Base-by-base conservation (phyloP, 2,329 filamentous ascomycete genomes). In the Camptophora hylomeconis region DNA sequence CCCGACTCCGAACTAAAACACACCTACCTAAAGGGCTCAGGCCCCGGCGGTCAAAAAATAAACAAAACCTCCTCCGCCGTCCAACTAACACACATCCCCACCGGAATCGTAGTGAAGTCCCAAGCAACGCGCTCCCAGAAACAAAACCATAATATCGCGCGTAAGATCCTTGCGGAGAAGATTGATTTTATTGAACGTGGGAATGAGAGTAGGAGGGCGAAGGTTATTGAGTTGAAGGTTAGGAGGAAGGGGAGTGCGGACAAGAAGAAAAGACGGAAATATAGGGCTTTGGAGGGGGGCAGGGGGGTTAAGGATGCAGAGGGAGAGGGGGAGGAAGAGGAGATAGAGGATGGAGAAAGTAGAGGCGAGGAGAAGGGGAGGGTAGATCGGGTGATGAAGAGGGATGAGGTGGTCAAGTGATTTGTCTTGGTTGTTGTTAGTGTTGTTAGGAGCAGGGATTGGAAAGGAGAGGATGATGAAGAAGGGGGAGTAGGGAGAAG, bases 11-110 rank as follows among this genome's bases (percentile, higher is more conserved):
- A 94, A 29, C 73, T 95, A 42, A 74, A 77, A 32, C 81, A 94
- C 48, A 69, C 67, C 22, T 95, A 92, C 57, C 66, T 98, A 36
- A 92, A 89, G 52, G 89, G 89, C 45, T 80, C 73, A 44, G 89
- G 89, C 2, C 87, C 89, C 0, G 89, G 89, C 14, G 89, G 89
- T 0, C 89, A 98, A 52, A 94, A 94, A 53, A 95, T 95, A 78
- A 98, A 98, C 59, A 98, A 98, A 72, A 98, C 89, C 15, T 84
- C 76, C 41, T 94, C 82, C 0, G 87, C 87, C 20, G 87, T 94
- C 2, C 89, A 98, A 52, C 65, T 98, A 19, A 89, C 78, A 43
- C 89, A 98, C 54, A 59, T 80, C 10, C 83, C 87, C 5, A 92
- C 86, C 1, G 87, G 87, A 37, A 73, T 94, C 30, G 86, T 95